These are phyloP conservation scores for Fusarium oxysporum DNA, from an alignment of 2,329 filamentous ascomycete species.

Conservation along the genomic window DNA sequence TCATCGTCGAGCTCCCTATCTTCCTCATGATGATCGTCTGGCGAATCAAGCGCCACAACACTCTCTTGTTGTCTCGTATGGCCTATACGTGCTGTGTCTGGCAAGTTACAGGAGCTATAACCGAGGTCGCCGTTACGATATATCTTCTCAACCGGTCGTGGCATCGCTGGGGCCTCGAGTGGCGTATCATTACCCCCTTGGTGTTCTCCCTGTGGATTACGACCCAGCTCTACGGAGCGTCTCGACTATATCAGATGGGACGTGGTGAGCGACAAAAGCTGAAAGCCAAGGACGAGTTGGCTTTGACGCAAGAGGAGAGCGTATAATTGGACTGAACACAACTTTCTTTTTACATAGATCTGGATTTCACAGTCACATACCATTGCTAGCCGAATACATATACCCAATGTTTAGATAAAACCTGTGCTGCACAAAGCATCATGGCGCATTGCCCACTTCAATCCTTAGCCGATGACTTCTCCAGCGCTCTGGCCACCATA, in stretches of 20 bases:
- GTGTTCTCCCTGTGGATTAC: conserved; percentile 15
- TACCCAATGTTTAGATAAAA: neutral
- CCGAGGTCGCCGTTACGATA: conserved; percentile 1
- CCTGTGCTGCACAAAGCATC: no score
- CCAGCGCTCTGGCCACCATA: neutral
- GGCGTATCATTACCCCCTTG: neutral
- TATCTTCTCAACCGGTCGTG: conserved; percentile 13
- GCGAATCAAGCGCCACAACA: conserved; percentile 3
- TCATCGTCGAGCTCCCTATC: conserved; percentile 16
- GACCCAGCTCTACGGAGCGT: conserved; percentile 11
- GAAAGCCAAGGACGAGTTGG: neutral
- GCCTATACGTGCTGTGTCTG: conserved; percentile 12
- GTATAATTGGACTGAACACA: neutral
- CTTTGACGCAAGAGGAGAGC: neutral
- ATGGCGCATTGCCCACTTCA: neutral
- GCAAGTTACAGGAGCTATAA: neutral
- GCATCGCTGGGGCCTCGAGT: neutral
- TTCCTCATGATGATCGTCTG: conserved; percentile 14
- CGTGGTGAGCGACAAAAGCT: neutral
- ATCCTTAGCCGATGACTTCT: accelerated
- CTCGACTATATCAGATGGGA: conserved; percentile 13
- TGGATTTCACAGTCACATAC: neutral
- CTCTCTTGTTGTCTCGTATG: neutral
- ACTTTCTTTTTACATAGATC: neutral
- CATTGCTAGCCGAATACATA: neutral